Base-by-base conservation (phyloP, 2,329 filamentous ascomycete genomes). In the Fusarium guadeloupense region DNA sequence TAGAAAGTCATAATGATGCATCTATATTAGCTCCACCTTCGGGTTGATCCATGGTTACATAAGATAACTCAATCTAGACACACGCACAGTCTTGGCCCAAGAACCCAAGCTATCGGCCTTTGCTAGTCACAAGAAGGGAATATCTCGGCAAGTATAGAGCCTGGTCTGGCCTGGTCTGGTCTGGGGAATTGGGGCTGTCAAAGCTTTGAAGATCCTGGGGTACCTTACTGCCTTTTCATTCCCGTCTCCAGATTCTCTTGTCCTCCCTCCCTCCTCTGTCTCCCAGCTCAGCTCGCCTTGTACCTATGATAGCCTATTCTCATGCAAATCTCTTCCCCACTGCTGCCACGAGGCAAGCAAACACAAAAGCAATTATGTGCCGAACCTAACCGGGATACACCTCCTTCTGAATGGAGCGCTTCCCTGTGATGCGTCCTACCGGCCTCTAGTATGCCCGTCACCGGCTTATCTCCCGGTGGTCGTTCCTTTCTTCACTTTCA, bases 151-250 rank as follows among this genome's bases (percentile, higher is more conserved):
- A 63, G 45, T 53, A 33, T 30, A 41, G 45, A 57, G 34, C 14
- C 25, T 55, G 14, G 17, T 19, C 34, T 50, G 48, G 37, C 42
- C 54, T 47, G 47, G 28, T 20, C 40, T 44, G 20, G 30, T 16
- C 28, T 33, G 12, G 20, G 30, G n/a, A 23, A n/a, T 16, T 9
- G 46, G 50, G 44, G 17, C 38, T 59, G 54, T 59, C 56, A 59
- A 59, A 59, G 59, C 53, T 59, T 33, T 62, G 57, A 49, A 64
- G 60, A 67, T 59, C 66, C 57, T 59, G 63, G 64, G 63, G 63
- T 26, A 7, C 3, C 10, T 25, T 10, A 3, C 23, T 28, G 48
- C 45, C 28, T 14, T 14, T 30, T 13, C 28, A 6, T 60, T 50
- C 49, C 52, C 35, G 53, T 52, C 45, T 54, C 40, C 33, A 19